Evolutionary conservation across 352 stramenopile species (phyloP), one percentile per base, ranked within the genome.

Genomic region (Globisporangium abappressorium): DNA sequence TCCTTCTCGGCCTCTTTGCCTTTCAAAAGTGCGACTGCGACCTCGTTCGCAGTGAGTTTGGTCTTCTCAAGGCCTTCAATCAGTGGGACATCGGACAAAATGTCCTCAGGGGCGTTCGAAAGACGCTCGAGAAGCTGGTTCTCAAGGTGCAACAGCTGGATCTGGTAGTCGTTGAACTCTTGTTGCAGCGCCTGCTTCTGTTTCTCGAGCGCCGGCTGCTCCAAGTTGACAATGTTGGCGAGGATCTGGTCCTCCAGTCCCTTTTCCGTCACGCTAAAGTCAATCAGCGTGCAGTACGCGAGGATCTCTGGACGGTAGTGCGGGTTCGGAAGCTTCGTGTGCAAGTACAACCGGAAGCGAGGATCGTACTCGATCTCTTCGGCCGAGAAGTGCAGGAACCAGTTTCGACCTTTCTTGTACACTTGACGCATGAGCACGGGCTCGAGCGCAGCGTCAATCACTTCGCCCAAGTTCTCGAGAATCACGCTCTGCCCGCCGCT

Each of bases 211-310:
- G 82, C 82, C 0, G 93, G 87, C 58, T 98, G 89, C 73, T 98
- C 93, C 34, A 91, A 62, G n/a, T 92, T 92, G 0, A 98, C 93
- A 5, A 98, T 91, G 34, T 84, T 92, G 1, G 89, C 88, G 0
- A 98, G 71, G 5, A 98, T 71, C 64, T 98, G 92, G 46, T 98
- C 92, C 71, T 97, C 91, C 0, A 98, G 73, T 0, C 92, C 92
- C 54, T 83, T 85, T 56, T 97, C 86, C 12, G 93, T 98, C 24
- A 98, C 93, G 54, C 94, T 97, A 59, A 98, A 98, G 72, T 98
- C 96, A 61, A 98, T 97, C 1, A 98, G 77, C 47, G 92, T 98
- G 64, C 91, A 98, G 64, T 97, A 94, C 28, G 93, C 91, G 18
- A 95, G 72, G n/a, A 98, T 84, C 66, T 98, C 93, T 0, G 93